Percentiles rank a stretch among this genome's conserved stretches.
Conservation (phyloP, 192 early-diverging fungal genomes). For the Borealophlyctis nickersoniae region DNA sequence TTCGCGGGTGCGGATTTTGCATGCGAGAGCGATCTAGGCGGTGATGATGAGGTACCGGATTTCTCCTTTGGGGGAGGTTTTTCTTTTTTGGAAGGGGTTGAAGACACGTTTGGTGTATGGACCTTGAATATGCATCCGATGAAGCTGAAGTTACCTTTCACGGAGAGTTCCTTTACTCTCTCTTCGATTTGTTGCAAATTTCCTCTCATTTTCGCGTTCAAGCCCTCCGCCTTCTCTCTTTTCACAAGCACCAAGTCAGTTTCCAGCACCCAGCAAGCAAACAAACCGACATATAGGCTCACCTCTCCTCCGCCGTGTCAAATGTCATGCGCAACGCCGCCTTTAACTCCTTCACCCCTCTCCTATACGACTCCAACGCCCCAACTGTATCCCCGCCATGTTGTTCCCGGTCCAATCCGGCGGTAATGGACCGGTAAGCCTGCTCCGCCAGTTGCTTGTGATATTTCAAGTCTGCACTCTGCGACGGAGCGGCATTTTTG, state of each 20-base stretch:
- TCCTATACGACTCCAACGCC: conserved; percentile 38
- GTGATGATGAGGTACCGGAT: too few relatives aligned
- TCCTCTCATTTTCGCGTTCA: conserved; percentile 41
- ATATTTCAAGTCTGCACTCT: conserved; percentile 11
- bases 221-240: conserved; percentile 32
- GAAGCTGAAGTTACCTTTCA: not conserved
- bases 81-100: too few relatives aligned
- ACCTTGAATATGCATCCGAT: too few relatives aligned
- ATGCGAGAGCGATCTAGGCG: too few relatives aligned
- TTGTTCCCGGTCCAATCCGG: conserved; percentile 40
- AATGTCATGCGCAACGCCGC: conserved; percentile 35
- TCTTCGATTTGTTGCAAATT: conserved; percentile 40
- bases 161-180: conserved; percentile 36
- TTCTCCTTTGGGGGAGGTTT: too few relatives aligned
- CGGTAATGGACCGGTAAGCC: conserved; percentile 37
- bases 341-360: conserved; percentile 36
- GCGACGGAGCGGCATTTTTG: too few relatives aligned
- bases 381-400: conserved; percentile 18
- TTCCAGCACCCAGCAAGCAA: not conserved
- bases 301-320: conserved; percentile 26
- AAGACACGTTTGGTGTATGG: too few relatives aligned
- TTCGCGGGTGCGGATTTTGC: too few relatives aligned
- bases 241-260: not conserved
- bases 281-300: not conserved
- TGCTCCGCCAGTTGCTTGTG: conserved; percentile 37